Evolutionary conservation across 495 filamentous ascomycete species (phyloP).

Genomic region (Penicillium soppii): DNA sequence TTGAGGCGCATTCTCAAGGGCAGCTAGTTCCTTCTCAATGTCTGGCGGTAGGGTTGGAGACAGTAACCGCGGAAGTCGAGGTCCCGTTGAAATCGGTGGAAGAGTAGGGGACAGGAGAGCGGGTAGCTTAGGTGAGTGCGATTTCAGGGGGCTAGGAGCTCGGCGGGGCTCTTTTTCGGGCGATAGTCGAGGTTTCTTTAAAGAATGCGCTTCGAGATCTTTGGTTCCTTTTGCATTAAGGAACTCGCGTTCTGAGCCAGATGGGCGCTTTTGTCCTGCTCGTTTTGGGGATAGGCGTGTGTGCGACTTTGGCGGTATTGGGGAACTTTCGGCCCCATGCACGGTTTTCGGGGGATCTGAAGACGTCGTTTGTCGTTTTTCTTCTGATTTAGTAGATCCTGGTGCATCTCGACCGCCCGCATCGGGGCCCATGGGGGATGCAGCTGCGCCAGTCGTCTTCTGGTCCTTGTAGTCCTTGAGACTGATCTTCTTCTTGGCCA

Average conservation of each 20-base stretch:
- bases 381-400: conserved; percentile 15
- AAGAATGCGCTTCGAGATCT: conserved; percentile 19
- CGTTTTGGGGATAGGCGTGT: conserved; percentile 17
- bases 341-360: conserved; percentile 17
- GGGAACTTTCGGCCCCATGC: conserved; percentile 1
- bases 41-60: conserved; percentile 50
- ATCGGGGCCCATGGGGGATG: conserved; percentile 24
- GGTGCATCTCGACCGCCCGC: conserved; percentile 13
- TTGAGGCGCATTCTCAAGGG: conserved; percentile 25
- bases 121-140: conserved; percentile 30
- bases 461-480: conserved; percentile 52
- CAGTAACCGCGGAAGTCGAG: conserved; percentile 38
- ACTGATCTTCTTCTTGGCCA: conserved; percentile 50
- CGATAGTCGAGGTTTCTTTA: conserved; percentile 34
- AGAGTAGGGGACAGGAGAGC: conserved; percentile 44
- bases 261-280: conserved; percentile 35
- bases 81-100: conserved; percentile 34
- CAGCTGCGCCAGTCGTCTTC: conserved; percentile 29
- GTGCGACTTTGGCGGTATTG: conserved; percentile 10
- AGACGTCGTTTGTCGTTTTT: conserved; percentile 19
- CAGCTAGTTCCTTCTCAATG: conserved; percentile 48
- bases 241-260: conserved; percentile 24
- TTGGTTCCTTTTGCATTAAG: conserved; percentile 12
- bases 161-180: conserved; percentile 22
- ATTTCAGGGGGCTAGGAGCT: conserved; percentile 20